phyloP scores from a whole-genome alignment of 371 early-diverging fungal genomes.

The Apophysomyces ossiformis region DNA sequence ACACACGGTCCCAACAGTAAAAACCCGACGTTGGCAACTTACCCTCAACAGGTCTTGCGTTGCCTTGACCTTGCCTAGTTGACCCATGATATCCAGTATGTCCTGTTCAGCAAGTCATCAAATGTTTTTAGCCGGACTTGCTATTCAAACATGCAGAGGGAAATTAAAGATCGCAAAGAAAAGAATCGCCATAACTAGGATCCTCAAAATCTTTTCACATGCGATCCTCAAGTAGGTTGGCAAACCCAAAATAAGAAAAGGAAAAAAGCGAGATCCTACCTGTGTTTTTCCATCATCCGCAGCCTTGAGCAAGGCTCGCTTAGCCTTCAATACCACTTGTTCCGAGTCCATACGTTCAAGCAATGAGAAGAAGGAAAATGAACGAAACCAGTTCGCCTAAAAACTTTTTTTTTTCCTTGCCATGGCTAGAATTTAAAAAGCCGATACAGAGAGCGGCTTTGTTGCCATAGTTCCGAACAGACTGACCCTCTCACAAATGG shows the following conservation, averaged over 20 bases:
- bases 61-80: slow-evolving; percentile 32
- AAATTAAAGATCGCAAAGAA: background rate
- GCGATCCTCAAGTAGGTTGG: background rate
- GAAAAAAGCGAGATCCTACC: slow-evolving; percentile 16
- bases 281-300: slow-evolving; percentile 16
- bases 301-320: slow-evolving; percentile 30
- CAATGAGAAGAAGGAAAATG: background rate
- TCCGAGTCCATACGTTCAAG: slow-evolving; percentile 13
- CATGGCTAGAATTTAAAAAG: background rate
- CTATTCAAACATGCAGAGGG: background rate
- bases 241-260: background rate
- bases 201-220: background rate
- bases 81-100: slow-evolving; percentile 31
- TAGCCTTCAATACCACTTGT: slow-evolving; percentile 23
- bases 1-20: background rate
- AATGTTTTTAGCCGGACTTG: background rate
- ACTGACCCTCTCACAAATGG: too few relatives aligned
- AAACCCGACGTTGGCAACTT: slow-evolving; percentile 3
- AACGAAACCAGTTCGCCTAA: background rate
- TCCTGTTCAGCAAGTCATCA: slow-evolving; percentile 21
- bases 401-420: background rate
- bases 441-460: background rate
- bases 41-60: slow-evolving; percentile 39
- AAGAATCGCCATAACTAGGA: background rate
- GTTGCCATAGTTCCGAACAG: background rate